phyloP scores from a whole-genome alignment of 306 rosid species.

The Fragaria iinumae region DNA sequence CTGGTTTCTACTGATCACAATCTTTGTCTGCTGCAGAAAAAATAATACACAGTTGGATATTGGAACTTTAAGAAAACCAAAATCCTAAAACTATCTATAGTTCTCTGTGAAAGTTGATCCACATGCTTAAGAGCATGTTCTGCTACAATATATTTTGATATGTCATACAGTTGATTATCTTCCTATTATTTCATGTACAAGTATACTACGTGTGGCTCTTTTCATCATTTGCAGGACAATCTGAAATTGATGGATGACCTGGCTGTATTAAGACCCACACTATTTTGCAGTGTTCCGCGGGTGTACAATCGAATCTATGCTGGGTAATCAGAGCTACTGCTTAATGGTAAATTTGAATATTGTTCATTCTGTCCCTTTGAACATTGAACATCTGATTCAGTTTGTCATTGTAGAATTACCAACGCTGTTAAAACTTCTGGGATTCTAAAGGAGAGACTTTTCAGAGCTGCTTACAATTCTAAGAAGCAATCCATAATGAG shows the following conservation, averaged over 20 bases:
- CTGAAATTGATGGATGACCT: constrained; percentile 89
- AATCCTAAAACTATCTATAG: neutral
- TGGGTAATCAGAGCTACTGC: constrained; percentile 51
- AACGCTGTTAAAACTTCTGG: constrained; percentile 93
- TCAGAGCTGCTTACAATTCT: constrained; percentile 89
- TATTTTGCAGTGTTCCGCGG: constrained; percentile 96
- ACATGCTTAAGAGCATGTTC: neutral
- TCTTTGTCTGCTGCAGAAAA: neutral
- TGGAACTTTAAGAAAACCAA: neutral
- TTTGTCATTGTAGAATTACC: constrained; percentile 48
- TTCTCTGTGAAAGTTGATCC: neutral
- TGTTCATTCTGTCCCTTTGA: constrained; percentile 3
- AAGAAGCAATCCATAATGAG: constrained; percentile 37
- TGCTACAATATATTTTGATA: neutral
- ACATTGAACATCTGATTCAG: constrained; percentile 14
- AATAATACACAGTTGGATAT: neutral
- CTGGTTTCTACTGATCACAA: neutral
- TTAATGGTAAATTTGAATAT: neutral
- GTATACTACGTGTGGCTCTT: constrained; percentile 18
- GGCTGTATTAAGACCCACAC: constrained; percentile 77
- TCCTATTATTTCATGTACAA: constrained; percentile 19
- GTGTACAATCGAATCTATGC: constrained; percentile 91
- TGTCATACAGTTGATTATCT: neutral
- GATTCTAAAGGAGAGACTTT: constrained; percentile 72
- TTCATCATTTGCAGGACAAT: constrained; percentile 65